phyloP scores from a whole-genome alignment of 768 basidiomycete genomes.

The Lepiota brunneoincarnata region DNA sequence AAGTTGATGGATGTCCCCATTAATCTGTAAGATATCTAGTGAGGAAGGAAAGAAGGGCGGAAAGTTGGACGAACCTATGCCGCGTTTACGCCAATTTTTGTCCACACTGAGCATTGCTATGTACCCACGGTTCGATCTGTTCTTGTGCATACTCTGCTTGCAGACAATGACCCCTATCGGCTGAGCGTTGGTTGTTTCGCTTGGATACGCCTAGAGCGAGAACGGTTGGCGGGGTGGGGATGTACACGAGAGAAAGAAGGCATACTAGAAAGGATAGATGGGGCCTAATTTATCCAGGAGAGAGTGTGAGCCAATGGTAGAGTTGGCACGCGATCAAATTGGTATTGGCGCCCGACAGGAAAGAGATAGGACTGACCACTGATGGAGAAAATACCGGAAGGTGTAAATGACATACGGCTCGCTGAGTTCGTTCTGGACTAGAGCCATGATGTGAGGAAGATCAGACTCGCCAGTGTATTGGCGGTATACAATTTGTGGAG shows the following conservation, averaged over 20 bases:
- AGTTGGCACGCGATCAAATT: conserved; percentile 29
- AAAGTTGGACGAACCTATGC: conserved; percentile 71
- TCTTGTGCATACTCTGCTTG: conserved; percentile 90
- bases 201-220: conserved; percentile 53
- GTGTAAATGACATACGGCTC: conserved; percentile 98
- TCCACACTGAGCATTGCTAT: conserved; percentile 97
- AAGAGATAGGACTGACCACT: conserved; percentile 65
- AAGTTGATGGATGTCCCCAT: conserved; percentile 37
- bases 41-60: conserved; percentile 37
- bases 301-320: conserved; percentile 15
- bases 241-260: conserved; percentile 2
- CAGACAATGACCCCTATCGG: conserved; percentile 94
- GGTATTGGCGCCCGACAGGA: neutral
- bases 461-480: conserved; percentile 76
- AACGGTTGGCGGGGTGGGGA: neutral
- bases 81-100: conserved; percentile 81
- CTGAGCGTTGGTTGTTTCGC: conserved; percentile 33
- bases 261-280: conserved; percentile 80
- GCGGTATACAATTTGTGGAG: conserved; percentile 53
- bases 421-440: conserved; percentile 89
- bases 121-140: conserved; percentile 82
- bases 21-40: conserved; percentile 39
- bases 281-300: conserved; percentile 56
- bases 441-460: conserved; percentile 77
- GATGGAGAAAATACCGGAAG: conserved; percentile 93